These are phyloP conservation scores for Petrea volubilis DNA, from an alignment of 257 asterid genomes.

Conservation along the genomic window DNA sequence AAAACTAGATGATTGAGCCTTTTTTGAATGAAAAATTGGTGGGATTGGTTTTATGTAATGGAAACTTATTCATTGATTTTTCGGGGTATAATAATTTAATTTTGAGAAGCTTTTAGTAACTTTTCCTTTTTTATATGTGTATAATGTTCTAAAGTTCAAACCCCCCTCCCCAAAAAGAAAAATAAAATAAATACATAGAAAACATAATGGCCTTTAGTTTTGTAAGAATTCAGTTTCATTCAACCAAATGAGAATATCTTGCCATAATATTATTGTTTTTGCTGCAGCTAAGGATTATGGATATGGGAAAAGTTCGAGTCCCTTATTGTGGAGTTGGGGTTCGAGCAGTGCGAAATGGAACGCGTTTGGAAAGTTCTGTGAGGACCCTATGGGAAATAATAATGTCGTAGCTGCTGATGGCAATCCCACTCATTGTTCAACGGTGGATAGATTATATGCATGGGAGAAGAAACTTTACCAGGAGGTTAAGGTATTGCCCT, in stretches of 20 bases:
- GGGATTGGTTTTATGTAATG: too few relatives aligned
- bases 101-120: too few relatives aligned
- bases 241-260: too few relatives aligned
- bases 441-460: constrained; percentile 77
- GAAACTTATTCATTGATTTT: too few relatives aligned
- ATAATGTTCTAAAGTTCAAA: too few relatives aligned
- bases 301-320: constrained; percentile 52
- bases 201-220: too few relatives aligned
- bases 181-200: background rate
- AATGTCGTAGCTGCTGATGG: constrained; percentile 33
- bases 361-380: constrained; percentile 80
- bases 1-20: too few relatives aligned
- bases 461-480: constrained; percentile 93
- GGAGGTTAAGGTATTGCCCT: constrained; percentile 84
- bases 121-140: too few relatives aligned
- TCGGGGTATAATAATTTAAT: too few relatives aligned
- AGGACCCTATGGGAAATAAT: constrained; percentile 57
- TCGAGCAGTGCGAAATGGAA: constrained; percentile 80
- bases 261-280: background rate
- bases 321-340: constrained; percentile 71
- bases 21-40: too few relatives aligned
- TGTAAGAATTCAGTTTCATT: too few relatives aligned
- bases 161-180: background rate
- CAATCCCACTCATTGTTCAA: constrained; percentile 70
- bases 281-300: constrained; percentile 47